Conservation (phyloP, 2,329 filamentous ascomycete species). For the Ophiobolus disseminans region DNA sequence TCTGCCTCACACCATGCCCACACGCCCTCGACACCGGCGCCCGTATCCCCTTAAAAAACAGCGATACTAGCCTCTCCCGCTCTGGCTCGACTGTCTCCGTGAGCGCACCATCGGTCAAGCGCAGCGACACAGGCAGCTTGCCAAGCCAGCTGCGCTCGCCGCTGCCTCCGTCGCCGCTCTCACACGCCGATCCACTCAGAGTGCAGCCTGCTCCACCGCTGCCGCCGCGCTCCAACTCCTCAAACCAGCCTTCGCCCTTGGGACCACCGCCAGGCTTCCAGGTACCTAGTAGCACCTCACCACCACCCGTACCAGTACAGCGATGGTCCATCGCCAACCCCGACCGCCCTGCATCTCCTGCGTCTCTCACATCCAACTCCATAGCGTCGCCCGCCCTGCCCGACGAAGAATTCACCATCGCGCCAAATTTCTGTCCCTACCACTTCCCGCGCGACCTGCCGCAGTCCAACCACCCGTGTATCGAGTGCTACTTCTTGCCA, state of each 20-base stretch:
- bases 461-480: conserved; percentile 28
- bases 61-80: conserved; percentile 5
- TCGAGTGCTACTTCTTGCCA: conserved; percentile 30
- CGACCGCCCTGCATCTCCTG: not conserved
- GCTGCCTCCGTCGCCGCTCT: not conserved
- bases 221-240: too few relatives aligned
- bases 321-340: not conserved
- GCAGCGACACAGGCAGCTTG: not conserved
- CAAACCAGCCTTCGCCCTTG: too few relatives aligned
- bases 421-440: conserved; percentile 27
- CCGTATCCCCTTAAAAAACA: not conserved
- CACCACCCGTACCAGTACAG: too few relatives aligned
- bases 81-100: conserved; percentile 15
- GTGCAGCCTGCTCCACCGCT: too few relatives aligned
- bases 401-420: not conserved
- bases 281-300: not conserved
- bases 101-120: not conserved
- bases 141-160: conserved; percentile 4
- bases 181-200: not conserved
- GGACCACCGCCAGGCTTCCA: not conserved
- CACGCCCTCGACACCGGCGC: conserved; percentile 21
- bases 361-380: not conserved
- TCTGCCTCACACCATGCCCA: conserved; percentile 38
- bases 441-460: conserved; percentile 27
- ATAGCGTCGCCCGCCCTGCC: not conserved